Evolutionary conservation across 2,329 filamentous ascomycete genomes (phyloP), one percentile per base, ranked within the genome.

Genomic region (Xylariaceae sp.): DNA sequence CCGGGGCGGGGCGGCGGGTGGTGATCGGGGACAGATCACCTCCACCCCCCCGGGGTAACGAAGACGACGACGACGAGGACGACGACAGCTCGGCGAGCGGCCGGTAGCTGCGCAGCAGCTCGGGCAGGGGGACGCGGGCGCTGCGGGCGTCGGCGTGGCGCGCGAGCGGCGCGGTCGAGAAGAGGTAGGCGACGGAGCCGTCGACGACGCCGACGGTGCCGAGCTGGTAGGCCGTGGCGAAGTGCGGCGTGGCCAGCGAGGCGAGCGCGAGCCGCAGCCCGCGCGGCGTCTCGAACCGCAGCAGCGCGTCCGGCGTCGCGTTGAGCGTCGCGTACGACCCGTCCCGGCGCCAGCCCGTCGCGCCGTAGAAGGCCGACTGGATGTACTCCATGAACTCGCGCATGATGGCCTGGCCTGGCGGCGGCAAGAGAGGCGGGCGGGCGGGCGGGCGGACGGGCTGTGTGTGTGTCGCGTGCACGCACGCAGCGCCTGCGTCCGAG

Each of bases 361-460:
- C 81, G 57, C 83, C 73, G 59, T 87, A 85, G 65, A 94, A 95
- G 52, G 86, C 84, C 64, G 83, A 75, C 64, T 94, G 87, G 67
- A 95, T 82, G 68, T 93, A 90, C 64, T 94, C 88, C 86, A 95
- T 94, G 68, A 94, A 95, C 64, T 89, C 83, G 66, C 92, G 80
- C 89, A 95, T 95, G 34, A 32, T 41, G n/a, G n/a, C n/a, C n/a
- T n/a, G n/a, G n/a, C n/a, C n/a, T n/a, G n/a, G n/a, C n/a, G n/a
- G n/a, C n/a, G n/a, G n/a, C n/a, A n/a, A n/a, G n/a, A n/a, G n/a
- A n/a, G n/a, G n/a, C n/a, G n/a, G n/a, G n/a, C n/a, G n/a, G n/a
- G n/a, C n/a, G n/a, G n/a, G n/a, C n/a, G n/a, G n/a, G n/a, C n/a
- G n/a, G n/a, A n/a, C n/a, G n/a, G n/a, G n/a, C n/a, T n/a, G n/a